Evolutionary conservation across 1,284 basidiomycete genomes (phyloP), one percentile per base, ranked within the genome.

Genomic region (Puccinia horiana): DNA sequence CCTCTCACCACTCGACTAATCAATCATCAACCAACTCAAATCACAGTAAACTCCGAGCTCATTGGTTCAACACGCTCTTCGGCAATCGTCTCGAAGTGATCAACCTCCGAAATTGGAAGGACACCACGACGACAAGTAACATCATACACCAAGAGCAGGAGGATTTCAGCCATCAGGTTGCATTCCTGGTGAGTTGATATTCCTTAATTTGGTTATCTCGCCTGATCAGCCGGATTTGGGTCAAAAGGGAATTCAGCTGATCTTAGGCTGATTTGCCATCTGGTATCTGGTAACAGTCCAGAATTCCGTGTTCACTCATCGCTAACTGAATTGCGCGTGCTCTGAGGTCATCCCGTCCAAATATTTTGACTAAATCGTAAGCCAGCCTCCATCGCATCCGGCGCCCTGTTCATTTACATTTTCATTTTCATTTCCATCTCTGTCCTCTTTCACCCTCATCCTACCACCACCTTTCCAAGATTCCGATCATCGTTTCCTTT

Each of bases 311-410:
- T 35, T 26, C 16, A 63, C 61, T 63, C 32, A 32, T 14, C 5
- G 32, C 14, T 63, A 1, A 29, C 1, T 26, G 9, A 61, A 61
- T 18, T 29, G 26, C 56, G 56, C 56, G n/a, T 61, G 12, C 26
- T 18, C 16, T 61, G n/a, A 20, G 52, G 52, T 26, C 52, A 61
- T 61, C 11, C 29, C 56, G 56, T 14, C 29, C 29, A 61, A 61
- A 12, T 35, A 61, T 61, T 61, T 37, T 63, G 61, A 63, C 35
- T 63, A 18, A 63, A 32, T 63, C 32, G 61, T 63, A 63, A 63
- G 61, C 35, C 56, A 2, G 6, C 8, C 56, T 58, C 56, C 29
- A n/a, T 12, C 0, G 11, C 6, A 29, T 58, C 26, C 56, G 4
- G n/a, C n/a, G 32, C 61, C 32, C 35, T 20, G 16, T 54, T n/a